Conservation (phyloP, 768 basidiomycete genomes). For the Suillus luteus region DNA sequence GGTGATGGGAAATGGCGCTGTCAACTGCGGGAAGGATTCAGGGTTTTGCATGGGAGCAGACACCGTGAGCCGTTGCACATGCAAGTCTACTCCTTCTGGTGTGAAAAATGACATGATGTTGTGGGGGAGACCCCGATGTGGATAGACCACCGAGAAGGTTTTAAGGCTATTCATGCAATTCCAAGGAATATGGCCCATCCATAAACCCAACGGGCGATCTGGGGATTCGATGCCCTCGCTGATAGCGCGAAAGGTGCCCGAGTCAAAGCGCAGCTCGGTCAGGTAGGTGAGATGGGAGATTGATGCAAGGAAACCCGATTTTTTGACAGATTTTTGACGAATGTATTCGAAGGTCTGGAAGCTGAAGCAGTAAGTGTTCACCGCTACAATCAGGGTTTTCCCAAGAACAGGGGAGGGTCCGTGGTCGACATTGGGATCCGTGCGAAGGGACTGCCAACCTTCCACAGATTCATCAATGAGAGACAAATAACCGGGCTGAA, state of each 20-base stretch:
- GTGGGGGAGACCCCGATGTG: neutral
- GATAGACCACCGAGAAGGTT: neutral
- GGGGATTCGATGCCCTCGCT: neutral
- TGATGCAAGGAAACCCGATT: neutral
- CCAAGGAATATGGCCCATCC: neutral
- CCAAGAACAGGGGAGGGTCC: neutral
- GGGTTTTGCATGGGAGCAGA: neutral
- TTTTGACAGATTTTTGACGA: neutral
- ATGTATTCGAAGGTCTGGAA: neutral
- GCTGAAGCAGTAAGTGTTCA: neutral
- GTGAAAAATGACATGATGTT: too few species aligned
- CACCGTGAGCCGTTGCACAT: neutral
- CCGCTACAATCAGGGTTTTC: neutral
- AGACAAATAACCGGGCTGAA: neutral
- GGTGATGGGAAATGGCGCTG: neutral
- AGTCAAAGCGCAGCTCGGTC: rapidly evolving
- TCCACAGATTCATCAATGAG: neutral
- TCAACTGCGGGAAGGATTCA: neutral
- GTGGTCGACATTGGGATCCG: neutral
- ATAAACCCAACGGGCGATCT: rapidly evolving
- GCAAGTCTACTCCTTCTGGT: neutral
- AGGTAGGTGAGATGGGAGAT: neutral
- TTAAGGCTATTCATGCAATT: neutral
- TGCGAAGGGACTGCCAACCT: neutral
- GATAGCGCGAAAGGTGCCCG: neutral